Conservation (phyloP, 768 basidiomycete genomes). For the Cystofilobasidium macerans region DNA sequence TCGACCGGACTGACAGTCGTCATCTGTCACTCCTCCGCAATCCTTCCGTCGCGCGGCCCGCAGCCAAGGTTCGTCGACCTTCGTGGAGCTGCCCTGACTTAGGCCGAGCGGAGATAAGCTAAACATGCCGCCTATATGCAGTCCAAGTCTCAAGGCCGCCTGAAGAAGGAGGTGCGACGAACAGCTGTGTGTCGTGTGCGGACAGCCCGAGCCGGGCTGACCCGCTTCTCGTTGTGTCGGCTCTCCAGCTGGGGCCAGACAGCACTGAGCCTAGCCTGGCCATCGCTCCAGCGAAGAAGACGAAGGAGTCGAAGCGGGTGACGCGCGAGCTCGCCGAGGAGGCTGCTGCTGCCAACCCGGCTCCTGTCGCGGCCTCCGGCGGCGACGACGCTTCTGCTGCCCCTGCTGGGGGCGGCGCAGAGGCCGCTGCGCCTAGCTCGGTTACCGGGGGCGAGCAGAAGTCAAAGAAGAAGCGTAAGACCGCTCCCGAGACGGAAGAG, state of each 20-base stretch:
- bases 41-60: too few species aligned
- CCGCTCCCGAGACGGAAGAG: neutral
- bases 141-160: too few species aligned
- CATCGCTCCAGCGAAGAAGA: neutral
- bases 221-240: too few species aligned
- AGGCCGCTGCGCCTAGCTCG: too few species aligned
- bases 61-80: too few species aligned
- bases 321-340: neutral
- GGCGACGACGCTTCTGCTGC: neutral
- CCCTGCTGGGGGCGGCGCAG: neutral
- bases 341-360: neutral
- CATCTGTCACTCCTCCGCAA: too few species aligned
- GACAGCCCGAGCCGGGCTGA: neutral
- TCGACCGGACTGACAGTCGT: too few species aligned
- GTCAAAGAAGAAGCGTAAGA: slow-evolving; percentile 5
- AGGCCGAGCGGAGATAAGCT: too few species aligned
- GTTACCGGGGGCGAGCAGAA: neutral
- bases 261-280: neutral
- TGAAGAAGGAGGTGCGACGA: too few species aligned
- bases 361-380: neutral
- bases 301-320: neutral
- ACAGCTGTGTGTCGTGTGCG: too few species aligned
- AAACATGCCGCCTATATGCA: too few species aligned
- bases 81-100: too few species aligned
- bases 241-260: neutral